Evolutionary conservation across 306 rosid genomes (phyloP).

Genomic region (Castanea sativa): DNA sequence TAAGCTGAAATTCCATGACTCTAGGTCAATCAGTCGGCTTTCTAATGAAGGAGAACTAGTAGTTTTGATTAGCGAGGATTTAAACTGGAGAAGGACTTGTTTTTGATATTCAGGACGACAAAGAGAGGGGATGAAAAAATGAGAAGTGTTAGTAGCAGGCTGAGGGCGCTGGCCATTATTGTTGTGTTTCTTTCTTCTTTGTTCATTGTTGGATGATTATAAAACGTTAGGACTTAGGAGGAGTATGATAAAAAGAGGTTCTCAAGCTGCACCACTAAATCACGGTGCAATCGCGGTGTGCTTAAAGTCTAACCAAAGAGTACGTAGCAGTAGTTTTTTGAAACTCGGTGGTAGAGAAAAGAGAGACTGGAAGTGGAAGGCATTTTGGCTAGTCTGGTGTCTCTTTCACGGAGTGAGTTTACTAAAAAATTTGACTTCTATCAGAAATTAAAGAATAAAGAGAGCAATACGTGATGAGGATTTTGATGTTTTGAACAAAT

Average conservation of each 20-base stretch:
- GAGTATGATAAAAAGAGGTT: neutral
- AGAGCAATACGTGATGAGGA: too few species aligned
- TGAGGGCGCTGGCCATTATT: too few species aligned
- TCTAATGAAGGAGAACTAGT: neutral
- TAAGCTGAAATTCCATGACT: slow-evolving; percentile 22
- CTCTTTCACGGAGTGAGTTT: too few species aligned
- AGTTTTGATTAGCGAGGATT: neutral
- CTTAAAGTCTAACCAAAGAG: neutral
- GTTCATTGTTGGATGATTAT: neutral
- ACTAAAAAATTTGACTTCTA: too few species aligned
- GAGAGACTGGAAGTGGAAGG: too few species aligned
- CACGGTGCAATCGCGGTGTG: neutral
- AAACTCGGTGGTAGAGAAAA: too few species aligned
- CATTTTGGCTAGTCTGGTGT: too few species aligned
- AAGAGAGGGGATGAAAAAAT: neutral
- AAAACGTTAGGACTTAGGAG: neutral
- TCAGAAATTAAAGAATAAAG: too few species aligned
- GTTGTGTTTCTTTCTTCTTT: too few species aligned
- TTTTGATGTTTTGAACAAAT: too few species aligned
- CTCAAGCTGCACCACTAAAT: neutral
- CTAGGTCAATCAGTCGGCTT: neutral
- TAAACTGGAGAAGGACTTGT: slow-evolving; percentile 23
- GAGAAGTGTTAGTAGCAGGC: too few species aligned
- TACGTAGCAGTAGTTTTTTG: too few species aligned
- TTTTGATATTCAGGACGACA: slow-evolving; percentile 17